Base-by-base conservation (phyloP, 768 basidiomycete species). In the Coprinopsis marcescibilis region DNA sequence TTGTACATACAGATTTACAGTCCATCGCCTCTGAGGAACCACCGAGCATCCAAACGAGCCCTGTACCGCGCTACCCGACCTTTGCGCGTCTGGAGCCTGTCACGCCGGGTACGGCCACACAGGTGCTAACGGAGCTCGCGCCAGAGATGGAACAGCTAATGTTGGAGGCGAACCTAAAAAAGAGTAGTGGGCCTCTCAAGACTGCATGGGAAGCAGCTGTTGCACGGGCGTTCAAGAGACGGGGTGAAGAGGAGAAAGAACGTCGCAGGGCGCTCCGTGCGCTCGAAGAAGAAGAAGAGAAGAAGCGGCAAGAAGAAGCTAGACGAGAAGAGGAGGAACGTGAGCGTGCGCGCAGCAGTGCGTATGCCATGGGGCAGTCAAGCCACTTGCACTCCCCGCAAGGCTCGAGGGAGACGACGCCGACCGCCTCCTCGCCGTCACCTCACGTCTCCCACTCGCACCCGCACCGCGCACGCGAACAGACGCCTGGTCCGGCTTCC, bases 91-190 rank as follows among this genome's bases (percentile, higher is more conserved):
- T 34, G 20, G 34, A 46, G 19, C 35, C 33, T n/a, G 25, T 36
- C 27, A 23, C 57, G 1, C 54, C 57, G 27, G 43, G 48, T 20
- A 52, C 61, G 30, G 51, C 73, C 32, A 27, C 62, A 33, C 62
- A 65, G 10, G 58, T 71, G 10, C 63, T 80, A 43, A 66, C 64
- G 10, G 37, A 60, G 39, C 61, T 87, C 39, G 59, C 70, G 38
- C 49, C 60, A 13, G 83, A 84, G 62, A 81, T 89, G 71, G 76
- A 82, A 60, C 69, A 78, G 32, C 69, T 86, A 56, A 63, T 85
- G 38, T 71, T 88, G 2, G 86, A 87, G 63, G 67, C 67, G 25
- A 77, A 74, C 54, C 62, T 89, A 32, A 77, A 72, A 62, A 70
- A 81, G 32, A 75, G 76, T 14, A 63, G 57, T 1, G 81, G 78